phyloP scores from a whole-genome alignment of 768 basidiomycete genomes.

The Ephemerocybe angulata region DNA sequence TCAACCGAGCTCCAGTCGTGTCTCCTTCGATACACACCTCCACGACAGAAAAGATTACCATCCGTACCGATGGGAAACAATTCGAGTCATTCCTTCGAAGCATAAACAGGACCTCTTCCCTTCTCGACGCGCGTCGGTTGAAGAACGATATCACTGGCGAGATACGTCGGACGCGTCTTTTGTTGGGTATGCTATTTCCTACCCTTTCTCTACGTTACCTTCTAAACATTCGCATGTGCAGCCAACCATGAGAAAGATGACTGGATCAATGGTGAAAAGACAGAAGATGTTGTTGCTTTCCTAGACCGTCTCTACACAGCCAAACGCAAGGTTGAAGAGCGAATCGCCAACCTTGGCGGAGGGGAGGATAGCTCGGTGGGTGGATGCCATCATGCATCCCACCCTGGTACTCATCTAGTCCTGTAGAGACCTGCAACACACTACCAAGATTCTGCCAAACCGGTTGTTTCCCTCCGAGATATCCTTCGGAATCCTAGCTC shows the following conservation, averaged over 20 bases:
- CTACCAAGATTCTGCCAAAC: constrained; percentile 37
- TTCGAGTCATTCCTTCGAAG: constrained; percentile 91
- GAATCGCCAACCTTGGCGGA: constrained; percentile 76
- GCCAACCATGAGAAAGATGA: constrained; percentile 86
- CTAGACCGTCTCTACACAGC: constrained; percentile 87
- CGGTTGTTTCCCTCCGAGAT: constrained; percentile 64
- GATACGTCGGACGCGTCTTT: constrained; percentile 72
- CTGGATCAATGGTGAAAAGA: constrained; percentile 83
- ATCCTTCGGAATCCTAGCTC: constrained; percentile 86
- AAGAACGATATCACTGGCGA: constrained; percentile 94
- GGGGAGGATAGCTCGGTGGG: constrained; percentile 56
- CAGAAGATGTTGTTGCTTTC: constrained; percentile 83
- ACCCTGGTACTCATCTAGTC: not conserved
- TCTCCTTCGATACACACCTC: constrained; percentile 29
- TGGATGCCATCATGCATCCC: not conserved
- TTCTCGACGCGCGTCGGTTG: constrained; percentile 84
- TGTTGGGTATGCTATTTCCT: constrained; percentile 51
- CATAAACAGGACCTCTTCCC: constrained; percentile 74
- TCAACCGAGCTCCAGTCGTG: constrained; percentile 32
- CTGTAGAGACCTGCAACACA: not conserved
- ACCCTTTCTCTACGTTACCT: not conserved
- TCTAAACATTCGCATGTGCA: constrained; percentile 19
- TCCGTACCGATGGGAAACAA: constrained; percentile 73
- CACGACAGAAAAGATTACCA: constrained; percentile 71
- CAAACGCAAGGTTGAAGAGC: constrained; percentile 80